phyloP scores from a whole-genome alignment of 106 monocot genomes.

The Apostasia shenzhenica region DNA sequence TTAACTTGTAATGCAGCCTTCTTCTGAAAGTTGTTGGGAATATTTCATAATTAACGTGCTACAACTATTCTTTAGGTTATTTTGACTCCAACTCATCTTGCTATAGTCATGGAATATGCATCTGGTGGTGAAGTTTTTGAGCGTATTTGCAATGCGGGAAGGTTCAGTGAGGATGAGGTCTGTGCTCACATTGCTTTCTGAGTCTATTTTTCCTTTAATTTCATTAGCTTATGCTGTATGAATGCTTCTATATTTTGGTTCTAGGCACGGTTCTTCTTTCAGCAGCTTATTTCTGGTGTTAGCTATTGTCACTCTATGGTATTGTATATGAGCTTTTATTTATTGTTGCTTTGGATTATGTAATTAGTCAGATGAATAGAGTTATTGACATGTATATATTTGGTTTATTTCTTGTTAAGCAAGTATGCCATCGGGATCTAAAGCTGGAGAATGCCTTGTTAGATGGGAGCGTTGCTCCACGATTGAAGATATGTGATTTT shows the following conservation, averaged over 20 bases:
- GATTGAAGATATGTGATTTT: conserved; percentile 24
- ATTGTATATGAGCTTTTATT: neutral
- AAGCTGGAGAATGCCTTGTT: conserved; percentile 26
- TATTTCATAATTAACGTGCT: neutral
- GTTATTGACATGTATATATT: neutral
- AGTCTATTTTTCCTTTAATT: neutral
- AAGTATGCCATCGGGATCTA: conserved; percentile 25
- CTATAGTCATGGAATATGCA: conserved; percentile 31
- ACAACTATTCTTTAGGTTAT: conserved; percentile 10
- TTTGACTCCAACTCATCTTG: conserved; percentile 24
- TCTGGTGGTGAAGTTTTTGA: conserved; percentile 26
- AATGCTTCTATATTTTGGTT: neutral
- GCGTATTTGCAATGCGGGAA: conserved; percentile 19
- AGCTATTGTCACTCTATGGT: conserved; percentile 21
- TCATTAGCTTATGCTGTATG: neutral
- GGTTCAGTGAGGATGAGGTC: conserved; percentile 37
- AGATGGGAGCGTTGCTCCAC: conserved; percentile 21
- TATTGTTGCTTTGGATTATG: neutral
- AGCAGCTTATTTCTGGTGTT: conserved; percentile 23
- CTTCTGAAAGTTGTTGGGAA: neutral
- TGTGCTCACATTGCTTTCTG: neutral
- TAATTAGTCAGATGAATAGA: neutral
- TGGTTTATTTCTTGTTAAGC: conserved; percentile 7
- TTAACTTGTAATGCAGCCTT: neutral
- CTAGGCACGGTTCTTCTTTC: conserved; percentile 19